These are phyloP conservation scores for Cubamyces sp. DNA, from an alignment of 768 basidiomycete genomes.

Conservation along the genomic window DNA sequence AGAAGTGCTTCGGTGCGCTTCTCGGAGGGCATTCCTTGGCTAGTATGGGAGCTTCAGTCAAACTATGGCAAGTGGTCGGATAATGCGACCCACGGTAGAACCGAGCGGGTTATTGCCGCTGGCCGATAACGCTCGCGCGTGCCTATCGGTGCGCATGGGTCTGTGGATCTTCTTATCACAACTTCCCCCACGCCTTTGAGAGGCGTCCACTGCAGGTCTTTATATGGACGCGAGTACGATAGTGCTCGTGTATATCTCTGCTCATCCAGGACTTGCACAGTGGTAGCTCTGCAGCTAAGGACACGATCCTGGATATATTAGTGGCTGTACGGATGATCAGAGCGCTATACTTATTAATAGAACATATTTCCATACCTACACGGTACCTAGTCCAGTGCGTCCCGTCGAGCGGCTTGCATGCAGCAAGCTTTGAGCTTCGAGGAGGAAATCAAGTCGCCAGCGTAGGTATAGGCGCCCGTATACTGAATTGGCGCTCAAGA, in stretches of 20 bases:
- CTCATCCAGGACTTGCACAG: no score
- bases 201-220: not conserved
- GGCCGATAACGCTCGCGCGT: constrained; percentile 10
- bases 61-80: not conserved
- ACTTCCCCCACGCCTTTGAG: not conserved
- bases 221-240: not conserved
- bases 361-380: no score
- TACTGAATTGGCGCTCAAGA: not conserved
- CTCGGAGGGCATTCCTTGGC: not conserved
- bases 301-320: no score
- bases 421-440: no score
- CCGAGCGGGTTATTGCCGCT: not conserved
- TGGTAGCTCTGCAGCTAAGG: no score
- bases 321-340: no score
- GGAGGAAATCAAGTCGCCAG: not conserved
- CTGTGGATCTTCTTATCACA: constrained; percentile 4
- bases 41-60: not conserved
- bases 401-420: no score
- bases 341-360: no score
- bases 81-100: not conserved
- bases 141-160: constrained; percentile 10
- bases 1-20: not conserved
- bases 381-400: no score
- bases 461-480: not conserved
- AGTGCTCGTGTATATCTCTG: not conserved